Evolutionary conservation across 2,329 filamentous ascomycete species (phyloP).

Genomic region (Biscogniauxia mediterranea): DNA sequence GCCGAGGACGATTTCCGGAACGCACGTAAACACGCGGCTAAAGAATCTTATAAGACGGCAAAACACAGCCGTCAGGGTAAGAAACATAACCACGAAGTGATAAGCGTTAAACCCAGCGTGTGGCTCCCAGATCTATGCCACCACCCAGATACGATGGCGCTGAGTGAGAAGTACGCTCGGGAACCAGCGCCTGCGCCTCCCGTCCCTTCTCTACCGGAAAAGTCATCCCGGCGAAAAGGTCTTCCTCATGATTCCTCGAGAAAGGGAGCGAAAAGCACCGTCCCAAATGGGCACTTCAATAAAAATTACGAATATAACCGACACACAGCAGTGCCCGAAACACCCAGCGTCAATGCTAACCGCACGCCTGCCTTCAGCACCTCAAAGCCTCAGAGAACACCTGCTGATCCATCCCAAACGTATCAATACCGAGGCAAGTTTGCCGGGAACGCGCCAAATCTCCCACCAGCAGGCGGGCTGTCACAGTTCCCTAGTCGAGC

Average conservation of each 20-base stretch:
- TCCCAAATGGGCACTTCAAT: not conserved
- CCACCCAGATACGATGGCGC: slow-evolving; percentile 19
- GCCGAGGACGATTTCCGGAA: slow-evolving; percentile 15
- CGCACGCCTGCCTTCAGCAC: slow-evolving; percentile 3
- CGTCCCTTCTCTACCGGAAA: slow-evolving; percentile 10
- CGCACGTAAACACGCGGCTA: slow-evolving; percentile 9
- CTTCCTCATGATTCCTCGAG: not conserved
- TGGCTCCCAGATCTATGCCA: slow-evolving; percentile 25
- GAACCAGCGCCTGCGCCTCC: slow-evolving; percentile 15
- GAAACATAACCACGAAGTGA: slow-evolving; percentile 6
- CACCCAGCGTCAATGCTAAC: not conserved
- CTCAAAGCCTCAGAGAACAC: slow-evolving; percentile 8
- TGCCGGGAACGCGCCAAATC: not conserved
- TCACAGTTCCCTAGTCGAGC: slow-evolving; percentile 4
- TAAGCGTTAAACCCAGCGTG: slow-evolving; percentile 11
- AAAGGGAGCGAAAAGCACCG: not conserved
- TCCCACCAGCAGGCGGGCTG: slow-evolving; percentile 8
- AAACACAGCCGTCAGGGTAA: slow-evolving; percentile 1
- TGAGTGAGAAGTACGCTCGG: slow-evolving; percentile 14
- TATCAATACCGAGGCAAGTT: slow-evolving; percentile 4
- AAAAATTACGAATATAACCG: not conserved
- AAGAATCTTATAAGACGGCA: slow-evolving; percentile 6
- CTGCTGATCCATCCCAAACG: slow-evolving; percentile 8
- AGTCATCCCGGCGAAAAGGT: not conserved
- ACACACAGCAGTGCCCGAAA: not conserved